Evolutionary conservation across 495 filamentous ascomycete species (phyloP).

Genomic region (Hypoxylon trugodes): DNA sequence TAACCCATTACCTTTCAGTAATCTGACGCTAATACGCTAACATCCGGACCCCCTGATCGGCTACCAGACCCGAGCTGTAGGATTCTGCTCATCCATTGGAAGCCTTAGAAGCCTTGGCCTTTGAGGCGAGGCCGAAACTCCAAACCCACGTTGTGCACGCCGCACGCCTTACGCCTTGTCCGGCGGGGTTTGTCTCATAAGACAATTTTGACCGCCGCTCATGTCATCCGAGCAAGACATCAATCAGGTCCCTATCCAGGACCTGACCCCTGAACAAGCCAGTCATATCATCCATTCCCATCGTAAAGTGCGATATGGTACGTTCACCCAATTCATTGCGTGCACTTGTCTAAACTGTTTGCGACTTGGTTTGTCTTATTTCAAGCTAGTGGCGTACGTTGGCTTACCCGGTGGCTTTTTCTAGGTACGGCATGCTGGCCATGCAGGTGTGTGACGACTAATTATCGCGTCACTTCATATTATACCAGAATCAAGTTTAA

Average conservation of each 20-base stretch:
- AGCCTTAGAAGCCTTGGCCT: slow-evolving; percentile 36
- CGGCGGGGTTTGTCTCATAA: slow-evolving; percentile 34
- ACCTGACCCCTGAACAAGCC: slow-evolving; percentile 64
- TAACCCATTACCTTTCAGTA: slow-evolving; percentile 9
- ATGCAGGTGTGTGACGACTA: slow-evolving; percentile 49
- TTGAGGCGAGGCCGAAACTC: slow-evolving; percentile 26
- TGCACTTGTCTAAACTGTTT: background rate
- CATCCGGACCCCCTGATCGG: slow-evolving; percentile 20
- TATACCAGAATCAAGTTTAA: background rate
- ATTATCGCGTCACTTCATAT: background rate
- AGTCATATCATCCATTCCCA: slow-evolving; percentile 67
- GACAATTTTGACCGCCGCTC: slow-evolving; percentile 24
- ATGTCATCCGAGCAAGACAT: slow-evolving; percentile 45
- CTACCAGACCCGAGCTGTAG: slow-evolving; percentile 5
- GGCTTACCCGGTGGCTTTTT: slow-evolving; percentile 34
- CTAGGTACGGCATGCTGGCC: slow-evolving; percentile 74
- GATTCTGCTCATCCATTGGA: slow-evolving; percentile 30
- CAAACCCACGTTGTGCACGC: slow-evolving; percentile 4
- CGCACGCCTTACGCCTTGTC: no score
- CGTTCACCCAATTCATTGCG: slow-evolving; percentile 34
- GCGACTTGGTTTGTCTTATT: background rate
- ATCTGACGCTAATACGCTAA: slow-evolving; percentile 31
- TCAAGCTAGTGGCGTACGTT: background rate
- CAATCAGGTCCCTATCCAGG: slow-evolving; percentile 52
- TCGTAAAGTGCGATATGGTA: slow-evolving; percentile 67